Evolutionary conservation across 2,329 filamentous ascomycete genomes (phyloP).

Genomic region (Colletotrichum brevisporum): DNA sequence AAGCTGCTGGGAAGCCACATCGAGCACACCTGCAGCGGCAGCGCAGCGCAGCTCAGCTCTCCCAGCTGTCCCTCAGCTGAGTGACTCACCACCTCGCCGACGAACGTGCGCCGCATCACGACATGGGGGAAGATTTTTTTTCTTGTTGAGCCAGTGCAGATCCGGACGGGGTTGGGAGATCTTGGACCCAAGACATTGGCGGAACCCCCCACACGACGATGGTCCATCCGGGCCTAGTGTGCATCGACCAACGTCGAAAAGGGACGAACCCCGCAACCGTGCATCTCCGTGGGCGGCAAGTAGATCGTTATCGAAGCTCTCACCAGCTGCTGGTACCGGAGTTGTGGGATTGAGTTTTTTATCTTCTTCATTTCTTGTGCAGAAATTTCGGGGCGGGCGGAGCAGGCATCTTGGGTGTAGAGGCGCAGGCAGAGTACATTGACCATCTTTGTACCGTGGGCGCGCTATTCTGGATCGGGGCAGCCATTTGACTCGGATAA

Average conservation of each 20-base stretch:
- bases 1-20: conserved; percentile 1
- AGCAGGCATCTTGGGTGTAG: conserved; percentile 4
- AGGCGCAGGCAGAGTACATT: background rate
- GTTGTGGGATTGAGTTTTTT: conserved; percentile 29
- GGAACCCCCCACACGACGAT: conserved; percentile 11
- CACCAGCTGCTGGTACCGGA: conserved; percentile 33
- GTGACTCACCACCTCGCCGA: conserved; percentile 29
- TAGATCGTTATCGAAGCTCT: conserved; percentile 32
- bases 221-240: conserved; percentile 29
- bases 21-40: background rate
- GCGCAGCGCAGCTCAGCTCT: too few species aligned
- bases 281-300: conserved; percentile 30
- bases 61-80: too few species aligned
- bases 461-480: background rate
- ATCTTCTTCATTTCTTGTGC: background rate
- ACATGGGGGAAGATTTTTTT: conserved; percentile 36
- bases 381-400: background rate
- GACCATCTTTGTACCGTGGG: background rate
- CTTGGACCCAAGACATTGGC: conserved; percentile 29
- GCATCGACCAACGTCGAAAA: conserved; percentile 10
- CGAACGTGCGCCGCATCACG: conserved; percentile 1
- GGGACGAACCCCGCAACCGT: conserved; percentile 23
- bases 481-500: background rate
- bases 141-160: conserved; percentile 38
- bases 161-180: conserved; percentile 35